Evolutionary conservation across 2,329 filamentous ascomycete species (phyloP).

Genomic region (Penicillium sp.): DNA sequence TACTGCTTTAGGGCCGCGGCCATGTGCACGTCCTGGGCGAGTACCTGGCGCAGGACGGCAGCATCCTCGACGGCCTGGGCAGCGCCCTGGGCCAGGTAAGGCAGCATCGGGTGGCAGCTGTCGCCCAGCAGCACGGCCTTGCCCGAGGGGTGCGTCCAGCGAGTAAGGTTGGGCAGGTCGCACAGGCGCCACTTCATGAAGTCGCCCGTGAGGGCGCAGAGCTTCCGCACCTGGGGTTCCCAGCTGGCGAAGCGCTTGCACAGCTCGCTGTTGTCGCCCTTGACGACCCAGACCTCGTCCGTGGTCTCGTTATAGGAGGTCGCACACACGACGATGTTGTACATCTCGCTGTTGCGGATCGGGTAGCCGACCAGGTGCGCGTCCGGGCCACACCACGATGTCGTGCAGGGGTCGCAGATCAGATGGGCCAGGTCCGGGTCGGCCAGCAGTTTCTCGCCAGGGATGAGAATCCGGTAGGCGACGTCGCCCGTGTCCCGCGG

Average conservation of each 20-base stretch:
- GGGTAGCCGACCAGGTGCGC: conserved; percentile 37
- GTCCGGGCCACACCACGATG: conserved; percentile 37
- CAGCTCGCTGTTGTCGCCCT: conserved; percentile 38
- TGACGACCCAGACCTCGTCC: conserved; percentile 26
- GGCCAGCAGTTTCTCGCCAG: conserved; percentile 27
- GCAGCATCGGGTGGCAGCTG: conserved; percentile 67
- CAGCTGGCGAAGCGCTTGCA: conserved; percentile 36
- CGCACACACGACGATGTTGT: conserved; percentile 37
- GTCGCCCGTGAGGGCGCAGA: conserved; percentile 45
- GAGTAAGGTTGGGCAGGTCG: conserved; percentile 57
- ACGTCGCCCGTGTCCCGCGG: conserved; percentile 36
- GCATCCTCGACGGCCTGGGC: conserved; percentile 70
- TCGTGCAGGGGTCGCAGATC: conserved; percentile 30
- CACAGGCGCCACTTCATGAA: conserved; percentile 67
- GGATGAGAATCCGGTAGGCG: conserved; percentile 38
- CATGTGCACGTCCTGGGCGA: conserved; percentile 34
- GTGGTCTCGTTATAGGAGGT: conserved; percentile 21
- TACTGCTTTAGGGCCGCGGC: conserved; percentile 16
- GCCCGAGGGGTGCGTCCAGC: conserved; percentile 56
- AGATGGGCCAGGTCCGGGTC: conserved; percentile 28
- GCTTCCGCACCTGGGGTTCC: conserved; percentile 39
- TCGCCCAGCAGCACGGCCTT: conserved; percentile 62
- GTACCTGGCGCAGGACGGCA: conserved; percentile 58
- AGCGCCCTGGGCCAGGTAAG: conserved; percentile 67
- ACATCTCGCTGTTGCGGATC: conserved; percentile 31